Conservation (phyloP, 2,329 filamentous ascomycete species). For the Lecanicillium sp. region DNA sequence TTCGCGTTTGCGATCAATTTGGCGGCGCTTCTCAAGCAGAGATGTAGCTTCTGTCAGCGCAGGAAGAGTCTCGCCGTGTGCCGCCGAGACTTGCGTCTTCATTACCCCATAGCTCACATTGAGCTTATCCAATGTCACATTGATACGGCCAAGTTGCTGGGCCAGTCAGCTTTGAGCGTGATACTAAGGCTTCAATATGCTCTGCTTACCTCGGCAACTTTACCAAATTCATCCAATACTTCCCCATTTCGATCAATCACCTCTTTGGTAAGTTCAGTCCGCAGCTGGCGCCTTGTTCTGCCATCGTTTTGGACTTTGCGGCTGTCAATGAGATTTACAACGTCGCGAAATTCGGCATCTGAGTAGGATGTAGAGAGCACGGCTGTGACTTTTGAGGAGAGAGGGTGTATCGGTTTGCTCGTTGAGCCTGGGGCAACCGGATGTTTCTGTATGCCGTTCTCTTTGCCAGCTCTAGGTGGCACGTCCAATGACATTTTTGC, state of each 20-base stretch:
- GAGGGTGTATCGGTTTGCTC: slow-evolving; percentile 41
- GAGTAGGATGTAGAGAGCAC: slow-evolving; percentile 89
- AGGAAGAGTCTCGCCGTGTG: slow-evolving; percentile 64
- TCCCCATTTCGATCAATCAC: slow-evolving; percentile 88
- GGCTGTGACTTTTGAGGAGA: slow-evolving; percentile 73
- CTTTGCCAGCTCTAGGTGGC: too few species aligned
- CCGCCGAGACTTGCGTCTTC: slow-evolving; percentile 66
- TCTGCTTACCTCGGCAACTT: slow-evolving; percentile 70
- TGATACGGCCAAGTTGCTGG: slow-evolving; percentile 81
- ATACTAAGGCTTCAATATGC: neutral
- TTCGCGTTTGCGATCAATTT: slow-evolving; percentile 72
- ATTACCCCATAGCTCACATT: slow-evolving; percentile 77
- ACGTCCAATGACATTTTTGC: too few species aligned
- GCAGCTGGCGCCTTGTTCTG: slow-evolving; percentile 69
- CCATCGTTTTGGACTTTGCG: slow-evolving; percentile 64
- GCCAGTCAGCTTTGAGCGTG: slow-evolving; percentile 18
- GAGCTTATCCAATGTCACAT: slow-evolving; percentile 65
- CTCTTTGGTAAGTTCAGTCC: slow-evolving; percentile 80
- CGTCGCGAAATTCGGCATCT: slow-evolving; percentile 83
- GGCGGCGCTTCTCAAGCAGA: slow-evolving; percentile 62
- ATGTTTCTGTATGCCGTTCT: too few species aligned
- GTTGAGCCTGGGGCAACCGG: too few species aligned
- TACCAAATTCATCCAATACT: slow-evolving; percentile 80
- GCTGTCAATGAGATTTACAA: slow-evolving; percentile 68
- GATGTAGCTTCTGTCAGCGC: slow-evolving; percentile 69